A percentile compares a stretch with the other conserved stretches of the same genome.
phyloP scores from a whole-genome alignment of 225 moss, liverwort and hornwort genomes.

The Bryum argenteum region DNA sequence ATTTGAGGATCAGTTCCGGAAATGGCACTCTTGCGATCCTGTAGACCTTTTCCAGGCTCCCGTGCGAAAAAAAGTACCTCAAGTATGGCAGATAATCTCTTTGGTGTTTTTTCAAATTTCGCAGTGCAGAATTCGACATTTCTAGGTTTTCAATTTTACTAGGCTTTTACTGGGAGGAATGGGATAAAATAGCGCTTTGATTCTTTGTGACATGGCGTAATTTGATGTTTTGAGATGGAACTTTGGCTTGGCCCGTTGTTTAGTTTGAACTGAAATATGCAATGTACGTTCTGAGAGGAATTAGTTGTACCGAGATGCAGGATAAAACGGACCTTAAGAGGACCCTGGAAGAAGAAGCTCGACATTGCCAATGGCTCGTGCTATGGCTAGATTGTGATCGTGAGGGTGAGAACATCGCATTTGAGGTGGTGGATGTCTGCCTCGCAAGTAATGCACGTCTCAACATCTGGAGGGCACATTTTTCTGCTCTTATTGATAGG shows the following conservation, averaged over 20 bases:
- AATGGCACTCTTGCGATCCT: constrained; percentile 98
- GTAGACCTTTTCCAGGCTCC: constrained; percentile 91
- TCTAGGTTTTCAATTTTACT: neutral
- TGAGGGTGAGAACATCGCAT: constrained; percentile 99
- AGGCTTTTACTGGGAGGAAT: constrained; percentile 26
- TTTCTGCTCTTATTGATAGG: constrained; percentile 98
- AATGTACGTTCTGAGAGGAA: constrained; percentile 9
- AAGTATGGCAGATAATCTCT: constrained; percentile 47
- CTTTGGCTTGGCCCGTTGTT: constrained; percentile 1
- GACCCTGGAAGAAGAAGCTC: constrained; percentile 90
- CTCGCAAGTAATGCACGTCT: constrained; percentile 73
- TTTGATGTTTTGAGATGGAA: neutral
- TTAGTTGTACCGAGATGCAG: constrained; percentile 42
- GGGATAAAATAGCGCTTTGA: constrained; percentile 7
- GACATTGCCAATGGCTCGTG: constrained; percentile 87
- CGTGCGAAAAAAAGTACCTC: constrained; percentile 82
- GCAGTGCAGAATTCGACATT: constrained; percentile 18
- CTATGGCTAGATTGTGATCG: constrained; percentile 99
- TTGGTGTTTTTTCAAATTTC: constrained; percentile 1
- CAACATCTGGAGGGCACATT: constrained; percentile 97
- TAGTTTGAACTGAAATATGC: constrained; percentile 18
- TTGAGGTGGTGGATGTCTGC: constrained; percentile 94
- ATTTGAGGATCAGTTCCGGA: constrained; percentile 92
- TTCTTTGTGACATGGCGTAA: constrained; percentile 12
- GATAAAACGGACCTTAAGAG: constrained; percentile 74